Evolutionary conservation across 148 eudicot genomes (phyloP).

Genomic region (Linanthus parryae): DNA sequence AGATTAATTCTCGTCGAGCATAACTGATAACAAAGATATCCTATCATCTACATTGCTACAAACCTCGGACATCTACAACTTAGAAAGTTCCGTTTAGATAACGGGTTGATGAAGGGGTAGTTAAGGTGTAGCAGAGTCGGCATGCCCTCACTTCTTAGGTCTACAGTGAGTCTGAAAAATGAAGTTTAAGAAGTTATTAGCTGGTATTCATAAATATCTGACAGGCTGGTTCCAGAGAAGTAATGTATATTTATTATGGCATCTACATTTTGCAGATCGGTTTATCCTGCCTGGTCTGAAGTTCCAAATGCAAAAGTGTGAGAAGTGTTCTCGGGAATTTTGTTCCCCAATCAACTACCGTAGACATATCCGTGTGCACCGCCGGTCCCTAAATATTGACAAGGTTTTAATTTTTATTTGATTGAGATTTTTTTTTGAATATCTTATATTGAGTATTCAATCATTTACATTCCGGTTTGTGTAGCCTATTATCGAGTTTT

Average conservation of each 20-base stretch:
- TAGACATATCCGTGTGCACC: constrained; percentile 81
- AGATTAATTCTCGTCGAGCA: no score
- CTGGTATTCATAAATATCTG: not conserved
- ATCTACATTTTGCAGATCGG: constrained; percentile 69
- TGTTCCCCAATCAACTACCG: constrained; percentile 86
- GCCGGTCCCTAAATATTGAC: constrained; percentile 61
- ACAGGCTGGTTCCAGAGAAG: constrained; percentile 12
- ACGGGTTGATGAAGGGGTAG: no score
- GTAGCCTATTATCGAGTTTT: not conserved
- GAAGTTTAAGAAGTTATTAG: constrained; percentile 2
- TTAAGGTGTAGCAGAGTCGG: no score
- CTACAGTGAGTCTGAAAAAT: constrained; percentile 16
- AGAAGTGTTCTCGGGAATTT: constrained; percentile 82
- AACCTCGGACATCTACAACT: no score
- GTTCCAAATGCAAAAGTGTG: constrained; percentile 88
- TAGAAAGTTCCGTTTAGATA: no score
- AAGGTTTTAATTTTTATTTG: constrained; percentile 53
- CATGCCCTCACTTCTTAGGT: no score
- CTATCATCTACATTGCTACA: no score
- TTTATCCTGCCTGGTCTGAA: constrained; percentile 70
- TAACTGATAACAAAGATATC: no score
- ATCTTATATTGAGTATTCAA: no score
- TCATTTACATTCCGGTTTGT: not conserved
- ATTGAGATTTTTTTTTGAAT: no score
- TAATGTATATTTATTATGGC: constrained; percentile 10